Base-by-base conservation (phyloP, 2,329 filamentous ascomycete genomes). In the Cladosporium sp. region DNA sequence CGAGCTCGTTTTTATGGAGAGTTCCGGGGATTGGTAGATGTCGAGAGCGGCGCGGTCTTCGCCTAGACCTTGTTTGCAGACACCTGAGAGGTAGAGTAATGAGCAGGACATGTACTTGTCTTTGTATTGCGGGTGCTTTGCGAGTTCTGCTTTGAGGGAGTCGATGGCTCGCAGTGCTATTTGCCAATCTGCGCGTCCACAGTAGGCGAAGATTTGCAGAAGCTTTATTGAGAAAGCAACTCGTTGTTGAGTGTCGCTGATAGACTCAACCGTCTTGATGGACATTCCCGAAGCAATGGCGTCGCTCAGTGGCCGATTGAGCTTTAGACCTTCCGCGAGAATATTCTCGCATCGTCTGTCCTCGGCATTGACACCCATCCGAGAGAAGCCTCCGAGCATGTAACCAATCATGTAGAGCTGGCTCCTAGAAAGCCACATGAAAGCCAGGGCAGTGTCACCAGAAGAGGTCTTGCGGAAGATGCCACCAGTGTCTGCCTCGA, bases 61-160 rank as follows among this genome's bases (percentile, higher is more conserved):
- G 13, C 89, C 90, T 4, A 78, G 84, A 15, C 85, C 87, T 70
- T 96, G 92, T 46, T 83, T 74, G 58, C 89, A 85, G 7, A 87
- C 78, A 0, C 86, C 91, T 1, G 78, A 74, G 15, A 95, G 79
- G 66, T 96, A 96, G 2, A 55, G 50, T 7, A 63, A 52, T 67
- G 73, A 73, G 55, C 62, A 71, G 63, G 71, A 73, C 53, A 60
- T 70, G 33, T 57, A 38, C 6, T 49, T 42, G 27, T 57, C 49
- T 12, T 45, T 40, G 15, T 42, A 25, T n/a, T 43, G 11, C 42
- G 49, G 52, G 30, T 52, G 32, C 22, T 55, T 33, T 8, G 41
- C 42, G 20, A 57, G 18, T 7, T 54, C 69, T 46, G 62, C 66
- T 45, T 77, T 72, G 11, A 86, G 69, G 38, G 77, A 74, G 11